phyloP scores from a whole-genome alignment of 306 rosid species.

The Acacia melanoxylon region DNA sequence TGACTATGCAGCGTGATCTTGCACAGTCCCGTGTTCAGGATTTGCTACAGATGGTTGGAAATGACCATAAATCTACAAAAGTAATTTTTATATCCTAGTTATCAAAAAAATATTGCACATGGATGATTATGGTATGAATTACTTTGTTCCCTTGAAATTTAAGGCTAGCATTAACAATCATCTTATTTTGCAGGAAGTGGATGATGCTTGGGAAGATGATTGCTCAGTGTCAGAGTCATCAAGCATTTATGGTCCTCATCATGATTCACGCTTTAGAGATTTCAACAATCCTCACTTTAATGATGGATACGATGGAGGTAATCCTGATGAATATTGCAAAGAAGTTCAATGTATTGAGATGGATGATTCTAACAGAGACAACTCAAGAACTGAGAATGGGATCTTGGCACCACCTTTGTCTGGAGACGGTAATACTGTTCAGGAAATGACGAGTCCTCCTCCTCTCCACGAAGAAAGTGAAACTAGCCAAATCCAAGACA shows the following conservation, averaged over 20 bases:
- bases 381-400: conserved; percentile 39
- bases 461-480: conserved; percentile 49
- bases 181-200: conserved; percentile 47
- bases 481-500: conserved; percentile 40
- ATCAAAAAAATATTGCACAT: conserved; percentile 18
- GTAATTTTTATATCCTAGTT: conserved; percentile 38
- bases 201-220: conserved; percentile 72
- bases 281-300: conserved; percentile 68
- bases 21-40: conserved; percentile 92
- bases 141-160: conserved; percentile 23
- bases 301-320: conserved; percentile 47
- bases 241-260: conserved; percentile 50
- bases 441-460: conserved; percentile 47
- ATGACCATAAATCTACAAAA: conserved; percentile 62
- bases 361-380: conserved; percentile 60
- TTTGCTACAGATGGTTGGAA: conserved; percentile 65
- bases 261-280: conserved; percentile 39
- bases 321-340: conserved; percentile 72
- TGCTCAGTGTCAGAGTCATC: conserved; percentile 74
- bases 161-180: conserved; percentile 41
- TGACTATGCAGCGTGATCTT: conserved; percentile 86
- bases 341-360: conserved; percentile 84
- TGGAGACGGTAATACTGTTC: conserved; percentile 45
- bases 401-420: conserved; percentile 35
- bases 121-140: conserved; percentile 6